Percentiles rank a stretch among this genome's conserved stretches.
These are phyloP conservation scores for Termitomyces sp. DNA, from an alignment of 768 basidiomycete species.

Conservation along the genomic window DNA sequence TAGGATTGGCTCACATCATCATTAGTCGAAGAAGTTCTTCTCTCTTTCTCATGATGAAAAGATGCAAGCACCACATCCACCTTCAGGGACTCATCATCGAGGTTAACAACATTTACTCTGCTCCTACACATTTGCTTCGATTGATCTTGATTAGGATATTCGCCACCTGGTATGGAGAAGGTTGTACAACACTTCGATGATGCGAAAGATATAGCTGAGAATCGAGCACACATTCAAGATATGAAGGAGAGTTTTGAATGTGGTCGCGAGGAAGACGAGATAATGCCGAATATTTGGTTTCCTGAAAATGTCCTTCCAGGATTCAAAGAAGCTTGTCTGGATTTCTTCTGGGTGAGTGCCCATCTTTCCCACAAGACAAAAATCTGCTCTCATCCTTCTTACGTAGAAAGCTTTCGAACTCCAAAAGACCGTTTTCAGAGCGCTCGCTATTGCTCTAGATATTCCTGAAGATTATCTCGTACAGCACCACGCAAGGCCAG, in stretches of 20 bases:
- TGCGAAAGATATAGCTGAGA: constrained; percentile 18
- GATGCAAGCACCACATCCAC: constrained; percentile 39
- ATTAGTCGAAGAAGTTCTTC: constrained; percentile 34
- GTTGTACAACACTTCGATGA: constrained; percentile 31
- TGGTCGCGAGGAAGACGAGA: constrained; percentile 39
- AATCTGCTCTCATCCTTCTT: not conserved
- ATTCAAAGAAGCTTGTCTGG: constrained; percentile 44
- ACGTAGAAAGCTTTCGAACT: constrained; percentile 34
- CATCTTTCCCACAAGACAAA: constrained; percentile 3
- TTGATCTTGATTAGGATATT: constrained; percentile 24
- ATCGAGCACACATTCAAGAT: constrained; percentile 27
- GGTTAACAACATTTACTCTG: constrained; percentile 20
- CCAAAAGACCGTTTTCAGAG: constrained; percentile 37
- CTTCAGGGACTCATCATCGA: constrained; percentile 37
- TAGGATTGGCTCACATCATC: not conserved
- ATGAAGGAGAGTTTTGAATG: constrained; percentile 52
- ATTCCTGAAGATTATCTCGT: constrained; percentile 40
- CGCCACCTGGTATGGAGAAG: constrained; percentile 33
- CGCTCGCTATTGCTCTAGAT: constrained; percentile 41
- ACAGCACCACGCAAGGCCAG: constrained; percentile 31
- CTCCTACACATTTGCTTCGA: not conserved
- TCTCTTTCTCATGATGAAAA: constrained; percentile 30
- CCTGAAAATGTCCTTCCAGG: constrained; percentile 46
- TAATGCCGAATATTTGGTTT: constrained; percentile 54
- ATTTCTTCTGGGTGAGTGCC: constrained; percentile 42